A percentile compares a stretch with the other conserved stretches of the same genome.
phyloP scores from a whole-genome alignment of 2,329 filamentous ascomycete species.

The Cercospora sp. region DNA sequence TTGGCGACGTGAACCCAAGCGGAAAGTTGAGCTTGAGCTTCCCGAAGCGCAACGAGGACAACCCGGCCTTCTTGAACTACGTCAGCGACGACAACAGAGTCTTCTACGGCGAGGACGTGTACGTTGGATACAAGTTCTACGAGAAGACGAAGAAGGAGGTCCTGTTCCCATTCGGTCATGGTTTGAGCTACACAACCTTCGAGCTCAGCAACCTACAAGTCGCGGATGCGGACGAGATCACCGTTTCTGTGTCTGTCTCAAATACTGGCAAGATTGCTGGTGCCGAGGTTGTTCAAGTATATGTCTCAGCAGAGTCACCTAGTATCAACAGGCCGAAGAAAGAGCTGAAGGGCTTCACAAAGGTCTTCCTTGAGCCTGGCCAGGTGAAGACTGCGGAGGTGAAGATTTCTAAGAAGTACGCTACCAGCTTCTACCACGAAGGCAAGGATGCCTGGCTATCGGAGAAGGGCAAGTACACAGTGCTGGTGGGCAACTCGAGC shows the following conservation, averaged over 20 bases:
- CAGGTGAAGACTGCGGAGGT: constrained; percentile 60
- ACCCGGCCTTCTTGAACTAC: constrained; percentile 72
- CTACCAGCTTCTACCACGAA: constrained; percentile 70
- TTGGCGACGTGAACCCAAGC: constrained; percentile 70
- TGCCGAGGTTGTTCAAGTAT: constrained; percentile 66
- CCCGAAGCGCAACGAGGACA: constrained; percentile 52
- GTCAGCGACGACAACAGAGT: constrained; percentile 68
- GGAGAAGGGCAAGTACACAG: constrained; percentile 64
- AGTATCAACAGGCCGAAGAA: constrained; percentile 66
- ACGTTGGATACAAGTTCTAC: constrained; percentile 72
- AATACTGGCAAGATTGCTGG: constrained; percentile 61
- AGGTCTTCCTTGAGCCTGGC: constrained; percentile 59
- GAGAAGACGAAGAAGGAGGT: constrained; percentile 61
- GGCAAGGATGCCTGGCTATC: constrained; percentile 63
- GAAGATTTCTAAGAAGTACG: constrained; percentile 61
- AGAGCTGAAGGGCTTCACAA: constrained; percentile 69
- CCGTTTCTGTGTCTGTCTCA: constrained; percentile 52
- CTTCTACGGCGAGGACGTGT: constrained; percentile 70
- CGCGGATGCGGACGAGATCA: constrained; percentile 52
- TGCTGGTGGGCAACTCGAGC: constrained; percentile 62
- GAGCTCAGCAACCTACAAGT: constrained; percentile 61
- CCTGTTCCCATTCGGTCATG: constrained; percentile 74
- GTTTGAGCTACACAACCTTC: constrained; percentile 75
- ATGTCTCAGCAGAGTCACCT: constrained; percentile 64
- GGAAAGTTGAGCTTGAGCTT: constrained; percentile 75